A percentile compares a stretch with the other conserved stretches of the same genome.
phyloP scores from a whole-genome alignment of 108 stramenopile species.

The Schizochytrium sp. region DNA sequence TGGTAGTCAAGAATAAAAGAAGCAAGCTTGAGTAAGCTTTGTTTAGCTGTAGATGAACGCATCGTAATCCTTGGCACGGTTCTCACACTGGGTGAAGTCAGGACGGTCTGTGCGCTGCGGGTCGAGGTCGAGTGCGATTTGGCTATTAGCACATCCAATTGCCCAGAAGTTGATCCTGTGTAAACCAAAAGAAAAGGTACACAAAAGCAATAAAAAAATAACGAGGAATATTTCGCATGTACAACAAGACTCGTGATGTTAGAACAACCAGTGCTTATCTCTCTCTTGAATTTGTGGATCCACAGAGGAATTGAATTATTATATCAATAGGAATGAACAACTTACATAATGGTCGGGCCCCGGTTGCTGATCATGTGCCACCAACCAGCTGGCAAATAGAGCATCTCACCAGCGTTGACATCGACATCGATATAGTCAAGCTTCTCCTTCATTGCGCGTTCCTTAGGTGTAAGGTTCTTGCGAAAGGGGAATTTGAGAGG shows the following conservation, averaged over 20 bases:
- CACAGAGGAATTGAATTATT: no score
- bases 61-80: constrained; percentile 38
- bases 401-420: constrained; percentile 39
- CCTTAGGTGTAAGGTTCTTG: constrained; percentile 24
- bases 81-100: constrained; percentile 8
- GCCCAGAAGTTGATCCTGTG: constrained; percentile 54
- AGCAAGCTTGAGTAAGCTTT: not conserved
- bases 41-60: not conserved
- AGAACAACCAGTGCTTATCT: not conserved
- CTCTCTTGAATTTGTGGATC: not conserved
- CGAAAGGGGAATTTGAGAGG: constrained; percentile 48
- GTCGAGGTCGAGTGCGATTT: constrained; percentile 39
- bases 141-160: constrained; percentile 25
- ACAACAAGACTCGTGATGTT: not conserved
- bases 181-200: not conserved
- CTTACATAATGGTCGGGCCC: constrained; percentile 46
- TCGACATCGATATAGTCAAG: constrained; percentile 31
- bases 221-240: not conserved
- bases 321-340: not conserved
- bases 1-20: no score
- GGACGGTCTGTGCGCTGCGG: constrained; percentile 30
- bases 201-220: not conserved
- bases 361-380: constrained; percentile 41
- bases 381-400: constrained; percentile 57
- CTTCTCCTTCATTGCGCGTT: constrained; percentile 34